Evolutionary conservation across 2,329 filamentous ascomycete species (phyloP).

Genomic region (Didymella sp.): DNA sequence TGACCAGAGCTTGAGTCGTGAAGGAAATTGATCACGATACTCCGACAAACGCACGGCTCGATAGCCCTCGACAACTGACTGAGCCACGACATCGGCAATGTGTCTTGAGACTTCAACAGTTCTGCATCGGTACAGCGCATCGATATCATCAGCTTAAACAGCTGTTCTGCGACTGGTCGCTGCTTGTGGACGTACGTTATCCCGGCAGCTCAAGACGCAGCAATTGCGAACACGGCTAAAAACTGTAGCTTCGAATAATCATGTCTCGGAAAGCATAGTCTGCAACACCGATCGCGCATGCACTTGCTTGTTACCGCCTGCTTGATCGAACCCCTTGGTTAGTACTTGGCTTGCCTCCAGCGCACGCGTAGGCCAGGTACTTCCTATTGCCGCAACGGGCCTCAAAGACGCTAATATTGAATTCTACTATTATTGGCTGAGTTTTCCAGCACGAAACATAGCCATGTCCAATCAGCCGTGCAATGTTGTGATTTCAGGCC

Average conservation of each 20-base stretch:
- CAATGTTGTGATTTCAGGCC: background rate
- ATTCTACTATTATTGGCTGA: background rate
- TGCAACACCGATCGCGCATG: background rate
- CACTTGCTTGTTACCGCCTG: background rate
- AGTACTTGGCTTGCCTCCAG: background rate
- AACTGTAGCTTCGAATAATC: background rate
- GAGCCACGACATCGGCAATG: background rate
- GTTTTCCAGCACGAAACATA: background rate
- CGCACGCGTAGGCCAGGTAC: background rate
- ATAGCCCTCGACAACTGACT: background rate
- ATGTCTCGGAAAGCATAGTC: too few relatives aligned
- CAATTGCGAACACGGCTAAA: background rate
- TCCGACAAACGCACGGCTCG: background rate
- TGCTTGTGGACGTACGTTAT: background rate
- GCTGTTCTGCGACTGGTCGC: background rate
- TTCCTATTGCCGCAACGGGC: background rate
- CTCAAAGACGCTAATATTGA: background rate
- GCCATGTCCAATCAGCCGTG: background rate
- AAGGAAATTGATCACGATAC: background rate
- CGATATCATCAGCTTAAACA: background rate
- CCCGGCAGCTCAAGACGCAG: background rate
- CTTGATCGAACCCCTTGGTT: background rate
- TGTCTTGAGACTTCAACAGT: background rate
- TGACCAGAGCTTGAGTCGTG: background rate
- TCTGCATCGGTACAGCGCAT: background rate